Base-by-base conservation (phyloP, 768 basidiomycete genomes). In the Lentinula sp. region DNA sequence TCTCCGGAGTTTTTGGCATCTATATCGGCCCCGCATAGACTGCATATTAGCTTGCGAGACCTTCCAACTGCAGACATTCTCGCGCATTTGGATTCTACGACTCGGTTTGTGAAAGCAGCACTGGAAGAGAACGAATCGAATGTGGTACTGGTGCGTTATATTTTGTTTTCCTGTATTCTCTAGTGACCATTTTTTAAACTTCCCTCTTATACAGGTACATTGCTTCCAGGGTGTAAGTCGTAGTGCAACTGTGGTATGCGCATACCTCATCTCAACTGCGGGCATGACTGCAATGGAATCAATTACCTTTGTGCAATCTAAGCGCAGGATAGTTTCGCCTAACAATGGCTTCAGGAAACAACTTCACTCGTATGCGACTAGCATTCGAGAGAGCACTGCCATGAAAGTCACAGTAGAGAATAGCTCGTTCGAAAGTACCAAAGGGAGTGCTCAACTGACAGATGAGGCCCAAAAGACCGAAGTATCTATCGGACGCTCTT, bases 201-300 rank as follows among this genome's bases (percentile, higher is more conserved):
- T 34, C 5, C 32, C 40, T 18, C 9, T 16, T 23, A 48, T 48
- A 65, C 57, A 91, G 88, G 87, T 92, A 11, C 91, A 93, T 70
- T 92, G 91, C 69, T 71, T 84, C 43, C 84, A 85, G 71, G 91
- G 91, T 45, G 80, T 91, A 61, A 89, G 87, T 65, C 80, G 91
- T 23, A 89, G 87, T 46, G 81, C 90, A 0, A 90, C 88, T 4
- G 80, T 91, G 31, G 84, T 91, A 3, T 85, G 86, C 63, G 91
- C 88, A 57, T 92, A 90, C 71, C 74, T 88, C 46, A 72, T 86
- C 18, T 79, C 81, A 16, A 78, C 80, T 9, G 79, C 75, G 31
- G 73, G 75, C 16, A 85, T 88, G 83, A 69, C 70, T 4, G 76
- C 82, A 10, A 57, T 65, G 28, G 80, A 87, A 60, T 80, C 87